Evolutionary conservation across 805 yeast genomes (phyloP).

Genomic region (Nakazawaea ishiwadae): DNA sequence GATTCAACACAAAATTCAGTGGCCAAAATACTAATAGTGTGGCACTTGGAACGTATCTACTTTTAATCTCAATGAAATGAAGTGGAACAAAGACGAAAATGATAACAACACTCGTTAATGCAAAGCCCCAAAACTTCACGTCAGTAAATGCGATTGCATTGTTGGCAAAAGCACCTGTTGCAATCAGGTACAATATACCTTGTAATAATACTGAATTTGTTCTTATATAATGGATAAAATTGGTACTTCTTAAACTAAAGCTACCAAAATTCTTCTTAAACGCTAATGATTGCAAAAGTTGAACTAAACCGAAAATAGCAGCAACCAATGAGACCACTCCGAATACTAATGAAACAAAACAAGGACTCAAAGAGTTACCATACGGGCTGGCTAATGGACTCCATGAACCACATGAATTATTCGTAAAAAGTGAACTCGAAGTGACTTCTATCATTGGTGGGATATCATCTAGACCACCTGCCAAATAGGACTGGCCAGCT

Average conservation of each 20-base stretch:
- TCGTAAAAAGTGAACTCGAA: neutral
- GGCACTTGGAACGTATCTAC: slow-evolving; percentile 32
- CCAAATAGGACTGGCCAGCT: neutral
- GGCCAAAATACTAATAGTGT: slow-evolving; percentile 39
- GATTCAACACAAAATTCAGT: slow-evolving; percentile 15
- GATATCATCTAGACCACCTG: neutral
- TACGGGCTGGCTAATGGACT: slow-evolving; percentile 20
- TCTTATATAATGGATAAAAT: slow-evolving; percentile 12
- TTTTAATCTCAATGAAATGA: slow-evolving; percentile 38
- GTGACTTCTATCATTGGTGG: neutral
- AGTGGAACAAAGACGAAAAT: slow-evolving; percentile 33
- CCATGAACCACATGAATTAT: slow-evolving; percentile 15
- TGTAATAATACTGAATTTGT: slow-evolving; percentile 8
- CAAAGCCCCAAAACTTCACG: slow-evolving; percentile 6
- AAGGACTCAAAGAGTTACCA: slow-evolving; percentile 24
- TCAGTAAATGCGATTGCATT: slow-evolving; percentile 2
- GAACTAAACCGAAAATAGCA: slow-evolving; percentile 18
- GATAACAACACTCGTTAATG: slow-evolving; percentile 13
- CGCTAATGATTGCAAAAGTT: slow-evolving; percentile 14
- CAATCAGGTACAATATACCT: slow-evolving; percentile 10
- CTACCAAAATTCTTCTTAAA: slow-evolving; percentile 8
- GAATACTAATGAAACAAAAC: slow-evolving; percentile 23
- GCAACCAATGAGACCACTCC: slow-evolving; percentile 12
- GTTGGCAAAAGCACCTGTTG: neutral
- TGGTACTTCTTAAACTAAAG: neutral